Base-by-base conservation (phyloP, 2,329 filamentous ascomycete species). In the Pseudopyricularia javanii region DNA sequence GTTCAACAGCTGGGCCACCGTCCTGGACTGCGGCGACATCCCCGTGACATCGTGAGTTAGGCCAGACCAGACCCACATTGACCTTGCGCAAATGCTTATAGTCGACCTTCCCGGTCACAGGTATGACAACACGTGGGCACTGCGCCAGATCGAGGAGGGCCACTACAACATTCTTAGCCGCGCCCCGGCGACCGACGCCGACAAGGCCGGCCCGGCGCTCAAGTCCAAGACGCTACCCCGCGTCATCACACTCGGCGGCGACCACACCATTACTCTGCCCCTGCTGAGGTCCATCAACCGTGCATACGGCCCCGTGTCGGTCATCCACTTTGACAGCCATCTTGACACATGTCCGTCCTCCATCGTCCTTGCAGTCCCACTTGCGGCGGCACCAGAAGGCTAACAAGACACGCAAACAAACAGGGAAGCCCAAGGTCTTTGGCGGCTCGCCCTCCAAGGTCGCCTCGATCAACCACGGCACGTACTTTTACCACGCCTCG, bases 391-490 rank as follows among this genome's bases (percentile, higher is more conserved):
- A 17, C 51, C 50, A 7, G n/a, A n/a, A n/a, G n/a, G n/a, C n/a
- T n/a, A n/a, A n/a, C n/a, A n/a, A n/a, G n/a, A n/a, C n/a, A n/a
- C 47, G 20, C 32, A 22, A n/a, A 7, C 77, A n/a, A 57, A 75
- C 76, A 61, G 88, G 87, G 87, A 81, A 79, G 54, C 89, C 88
- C 45, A 91, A 91, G 65, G 88, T 93, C 26, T 94, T 94, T 60
- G 88, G 89, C 52, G 88, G 88, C 30, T 83, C 86, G 0, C 88
- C 88, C 0, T 86, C 80, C 28, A 78, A 90, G 56, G 79, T 83
- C 37, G 88, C 88, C 20, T 76, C 76, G 57, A 83, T 94, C 70
- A 94, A 93, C 70, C 87, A 93, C 69, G 88, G 88, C 43, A 93
- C 88, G 1, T 93, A 93, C 72, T 94, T 94, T 70, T 93, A 85